Evolutionary conservation across 495 filamentous ascomycete genomes (phyloP), one percentile per base, ranked within the genome.

Genomic region (Aspergillus coremiiformis): DNA sequence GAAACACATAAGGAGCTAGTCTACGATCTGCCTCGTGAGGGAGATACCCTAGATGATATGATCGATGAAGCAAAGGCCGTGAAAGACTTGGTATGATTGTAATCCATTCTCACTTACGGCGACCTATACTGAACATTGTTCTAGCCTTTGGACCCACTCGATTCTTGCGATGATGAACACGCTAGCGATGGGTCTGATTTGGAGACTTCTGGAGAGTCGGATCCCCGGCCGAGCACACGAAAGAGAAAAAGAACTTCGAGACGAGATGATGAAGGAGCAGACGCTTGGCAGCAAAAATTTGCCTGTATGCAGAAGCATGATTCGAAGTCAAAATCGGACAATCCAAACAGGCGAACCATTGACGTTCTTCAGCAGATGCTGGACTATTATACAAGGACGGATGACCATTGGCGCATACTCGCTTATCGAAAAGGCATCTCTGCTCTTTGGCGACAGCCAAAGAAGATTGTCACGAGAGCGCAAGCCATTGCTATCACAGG

Each of bases 361-460:
- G 78, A 84, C 24, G 66, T 91, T n/a, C 72, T 96, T 5, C 79
- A 91, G 55, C 73, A 86, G 55, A 92, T 96, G 89, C 74, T 79
- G 44, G 81, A 86, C 49, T 89, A 94, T 66, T 96, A 96, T 64
- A 80, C 73, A 2, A 76, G 82, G 12, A 81, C 76, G 6, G 73
- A 79, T 10, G 93, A 98, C 59, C 75, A 81, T n/a, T 98, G 91
- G 87, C 82, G 89, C 5, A 75, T 75, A 0, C 65, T 81, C 2
- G 85, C 89, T 17, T 96, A 96, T 62, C 84, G 90, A 20, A 87
- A 85, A 63, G 90, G 82, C 4, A 88, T 95, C 53, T 65, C 75
- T 35, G 86, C 82, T 3, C 75, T 98, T 32, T 77, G 78, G 14
- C 82, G 78, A 22, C 88, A 95, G 52, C 60, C 67, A 0, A 71